phyloP scores from a whole-genome alignment of 2,329 filamentous ascomycete species.

The Pseudocercospora fuligena region DNA sequence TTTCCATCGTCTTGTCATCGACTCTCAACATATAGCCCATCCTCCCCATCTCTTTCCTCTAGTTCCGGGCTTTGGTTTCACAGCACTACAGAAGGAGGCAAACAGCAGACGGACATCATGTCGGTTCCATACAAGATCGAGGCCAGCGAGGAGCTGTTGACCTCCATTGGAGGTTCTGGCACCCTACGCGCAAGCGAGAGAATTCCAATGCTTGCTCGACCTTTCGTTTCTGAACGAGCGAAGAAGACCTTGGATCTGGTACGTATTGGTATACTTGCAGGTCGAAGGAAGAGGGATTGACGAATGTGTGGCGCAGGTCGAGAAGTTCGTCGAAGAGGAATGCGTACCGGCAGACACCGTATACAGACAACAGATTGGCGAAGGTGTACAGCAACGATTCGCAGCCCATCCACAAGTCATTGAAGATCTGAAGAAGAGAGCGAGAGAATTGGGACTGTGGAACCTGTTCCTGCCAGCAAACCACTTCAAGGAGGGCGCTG shows the following conservation, averaged over 20 bases:
- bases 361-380: conserved; percentile 77
- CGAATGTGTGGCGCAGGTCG: conserved; percentile 52
- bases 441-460: conserved; percentile 84
- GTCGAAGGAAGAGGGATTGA: conserved; percentile 13
- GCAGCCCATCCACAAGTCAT: conserved; percentile 77
- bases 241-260: conserved; percentile 81
- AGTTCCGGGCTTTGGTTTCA: not conserved
- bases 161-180: conserved; percentile 31
- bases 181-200: conserved; percentile 55
- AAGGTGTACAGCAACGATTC: conserved; percentile 73
- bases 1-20: conserved; percentile 10
- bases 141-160: conserved; percentile 39
- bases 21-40: conserved; percentile 2
- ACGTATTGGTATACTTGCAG: conserved; percentile 32
- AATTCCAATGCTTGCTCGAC: conserved; percentile 63
- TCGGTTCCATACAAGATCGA: conserved; percentile 45
- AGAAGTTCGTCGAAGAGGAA: conserved; percentile 96
- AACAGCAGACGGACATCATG: conserved; percentile 34
- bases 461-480: conserved; percentile 97
- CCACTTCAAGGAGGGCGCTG: conserved; percentile 93
- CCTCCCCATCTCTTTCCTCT: not conserved
- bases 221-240: conserved; percentile 79
- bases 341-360: conserved; percentile 77
- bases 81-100: not conserved
- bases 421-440: conserved; percentile 87